phyloP scores from a whole-genome alignment of 495 filamentous ascomycete species.

The Cercophora newfieldiana region DNA sequence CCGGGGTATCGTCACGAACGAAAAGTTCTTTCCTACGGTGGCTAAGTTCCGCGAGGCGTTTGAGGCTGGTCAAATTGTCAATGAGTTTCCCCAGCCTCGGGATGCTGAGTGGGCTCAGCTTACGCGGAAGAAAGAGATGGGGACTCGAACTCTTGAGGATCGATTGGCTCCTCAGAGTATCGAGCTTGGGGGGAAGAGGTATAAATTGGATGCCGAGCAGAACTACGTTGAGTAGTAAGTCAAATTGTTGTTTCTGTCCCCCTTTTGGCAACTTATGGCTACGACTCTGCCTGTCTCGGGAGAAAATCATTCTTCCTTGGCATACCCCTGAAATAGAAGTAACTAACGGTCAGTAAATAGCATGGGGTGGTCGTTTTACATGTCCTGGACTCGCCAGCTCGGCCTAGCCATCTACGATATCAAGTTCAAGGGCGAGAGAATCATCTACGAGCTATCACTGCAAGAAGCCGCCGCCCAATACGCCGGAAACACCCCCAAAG shows the following conservation, averaged over 20 bases:
- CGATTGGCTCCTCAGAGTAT: slow-evolving; percentile 41
- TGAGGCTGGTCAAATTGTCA: slow-evolving; percentile 38
- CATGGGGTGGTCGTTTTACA: slow-evolving; percentile 58
- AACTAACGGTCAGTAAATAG: too few species aligned
- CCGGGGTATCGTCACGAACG: slow-evolving; percentile 39
- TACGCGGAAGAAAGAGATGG: slow-evolving; percentile 36
- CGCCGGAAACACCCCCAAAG: slow-evolving; percentile 51
- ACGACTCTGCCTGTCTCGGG: too few species aligned
- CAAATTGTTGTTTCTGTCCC: too few species aligned
- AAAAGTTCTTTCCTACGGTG: slow-evolving; percentile 35
- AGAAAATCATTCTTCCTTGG: too few species aligned
- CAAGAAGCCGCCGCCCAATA: slow-evolving; percentile 58
- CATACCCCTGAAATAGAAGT: too few species aligned
- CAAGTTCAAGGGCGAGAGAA: slow-evolving; percentile 54
- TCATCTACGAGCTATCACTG: slow-evolving; percentile 57
- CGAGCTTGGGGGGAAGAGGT: slow-evolving; percentile 43
- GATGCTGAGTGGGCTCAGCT: slow-evolving; percentile 37
- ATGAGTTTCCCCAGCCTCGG: slow-evolving; percentile 31
- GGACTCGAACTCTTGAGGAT: slow-evolving; percentile 41
- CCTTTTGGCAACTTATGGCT: too few species aligned
- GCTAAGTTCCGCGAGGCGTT: slow-evolving; percentile 38
- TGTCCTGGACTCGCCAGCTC: slow-evolving; percentile 45
- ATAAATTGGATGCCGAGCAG: slow-evolving; percentile 45
- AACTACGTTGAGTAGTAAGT: slow-evolving; percentile 55
- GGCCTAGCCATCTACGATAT: slow-evolving; percentile 54